Percentiles rank a stretch among this genome's conserved stretches.
Conservation (phyloP, 2,329 filamentous ascomycete species). For the Coleophoma cylindrospora region DNA sequence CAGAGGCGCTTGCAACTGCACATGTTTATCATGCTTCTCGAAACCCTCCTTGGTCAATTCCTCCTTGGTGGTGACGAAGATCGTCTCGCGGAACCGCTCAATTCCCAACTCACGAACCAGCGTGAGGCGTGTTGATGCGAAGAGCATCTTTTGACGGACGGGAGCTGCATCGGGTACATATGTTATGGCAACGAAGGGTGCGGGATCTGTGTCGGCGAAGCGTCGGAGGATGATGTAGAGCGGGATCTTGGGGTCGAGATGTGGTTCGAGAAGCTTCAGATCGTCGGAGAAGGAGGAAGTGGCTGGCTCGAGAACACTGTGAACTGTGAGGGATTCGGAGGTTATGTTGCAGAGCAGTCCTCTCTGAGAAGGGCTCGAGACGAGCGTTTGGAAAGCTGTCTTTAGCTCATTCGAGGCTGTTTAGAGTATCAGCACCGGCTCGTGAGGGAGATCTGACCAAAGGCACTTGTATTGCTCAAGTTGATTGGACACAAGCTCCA, state of each 20-base stretch:
- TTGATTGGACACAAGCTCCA: no score
- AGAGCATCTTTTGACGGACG: slow-evolving; percentile 83
- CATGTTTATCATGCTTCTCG: slow-evolving; percentile 66
- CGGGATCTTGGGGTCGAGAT: slow-evolving; percentile 62
- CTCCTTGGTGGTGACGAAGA: slow-evolving; percentile 65
- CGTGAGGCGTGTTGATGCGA: slow-evolving; percentile 71
- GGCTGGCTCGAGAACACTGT: slow-evolving; percentile 47
- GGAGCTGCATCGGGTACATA: slow-evolving; percentile 76
- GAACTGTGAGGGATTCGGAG: slow-evolving; percentile 61
- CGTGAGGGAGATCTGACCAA: not conserved
- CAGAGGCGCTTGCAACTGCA: slow-evolving; percentile 59
- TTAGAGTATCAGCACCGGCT: not conserved
- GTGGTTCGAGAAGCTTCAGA: slow-evolving; percentile 54
- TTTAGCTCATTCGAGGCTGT: slow-evolving; percentile 74
- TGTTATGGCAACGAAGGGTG: slow-evolving; percentile 60
- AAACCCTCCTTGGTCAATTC: slow-evolving; percentile 70
- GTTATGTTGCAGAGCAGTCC: slow-evolving; percentile 68
- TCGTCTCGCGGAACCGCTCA: slow-evolving; percentile 72
- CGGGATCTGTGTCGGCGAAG: slow-evolving; percentile 43
- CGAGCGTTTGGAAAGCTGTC: slow-evolving; percentile 65
- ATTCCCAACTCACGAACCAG: slow-evolving; percentile 71
- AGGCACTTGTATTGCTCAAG: no score
- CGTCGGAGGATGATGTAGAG: slow-evolving; percentile 73
- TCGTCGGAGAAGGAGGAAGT: slow-evolving; percentile 58
- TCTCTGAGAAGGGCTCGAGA: slow-evolving; percentile 56